These are phyloP conservation scores for Epichloe bromicola DNA, from an alignment of 2,329 filamentous ascomycete species.

Conservation along the genomic window DNA sequence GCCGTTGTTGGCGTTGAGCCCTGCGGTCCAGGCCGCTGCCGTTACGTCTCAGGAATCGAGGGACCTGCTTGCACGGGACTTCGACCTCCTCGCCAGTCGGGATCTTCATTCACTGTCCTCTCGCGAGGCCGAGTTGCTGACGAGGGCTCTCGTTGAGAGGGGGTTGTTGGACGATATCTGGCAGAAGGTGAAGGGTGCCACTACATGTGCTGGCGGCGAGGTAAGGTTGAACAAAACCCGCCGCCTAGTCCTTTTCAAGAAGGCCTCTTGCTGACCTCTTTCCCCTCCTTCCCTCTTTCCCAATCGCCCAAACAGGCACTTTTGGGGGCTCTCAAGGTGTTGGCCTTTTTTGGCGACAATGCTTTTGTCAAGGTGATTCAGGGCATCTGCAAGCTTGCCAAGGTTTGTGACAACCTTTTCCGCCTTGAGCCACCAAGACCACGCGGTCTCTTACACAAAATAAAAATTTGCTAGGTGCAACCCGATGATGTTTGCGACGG, in stretches of 20 bases:
- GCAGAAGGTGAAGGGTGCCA: constrained; percentile 12
- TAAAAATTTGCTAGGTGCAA: constrained; percentile 23
- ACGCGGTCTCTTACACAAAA: background rate
- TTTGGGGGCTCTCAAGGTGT: constrained; percentile 26
- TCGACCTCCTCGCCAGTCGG: constrained; percentile 1
- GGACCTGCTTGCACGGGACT: constrained; percentile 1
- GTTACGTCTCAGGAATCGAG: background rate
- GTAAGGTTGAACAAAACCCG: constrained; percentile 5
- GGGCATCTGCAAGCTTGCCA: constrained; percentile 20
- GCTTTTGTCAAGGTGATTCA: constrained; percentile 23
- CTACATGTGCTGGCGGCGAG: constrained; percentile 15
- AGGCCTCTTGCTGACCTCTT: background rate
- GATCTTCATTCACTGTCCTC: constrained; percentile 1
- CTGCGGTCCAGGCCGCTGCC: constrained; percentile 1
- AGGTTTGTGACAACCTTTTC: constrained; percentile 11
- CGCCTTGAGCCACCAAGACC: background rate
- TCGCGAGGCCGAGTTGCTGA: background rate
- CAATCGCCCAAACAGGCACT: constrained; percentile 9
- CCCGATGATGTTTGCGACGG: constrained; percentile 44
- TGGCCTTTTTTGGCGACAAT: constrained; percentile 29
- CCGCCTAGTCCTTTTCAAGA: background rate
- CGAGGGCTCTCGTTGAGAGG: constrained; percentile 6
- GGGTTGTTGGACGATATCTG: constrained; percentile 12
- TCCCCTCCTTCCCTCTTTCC: background rate
- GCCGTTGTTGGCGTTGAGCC: constrained; percentile 9